These are phyloP conservation scores for Picochlorum sp. DNA, from an alignment of 139 green algal species.

Conservation along the genomic window DNA sequence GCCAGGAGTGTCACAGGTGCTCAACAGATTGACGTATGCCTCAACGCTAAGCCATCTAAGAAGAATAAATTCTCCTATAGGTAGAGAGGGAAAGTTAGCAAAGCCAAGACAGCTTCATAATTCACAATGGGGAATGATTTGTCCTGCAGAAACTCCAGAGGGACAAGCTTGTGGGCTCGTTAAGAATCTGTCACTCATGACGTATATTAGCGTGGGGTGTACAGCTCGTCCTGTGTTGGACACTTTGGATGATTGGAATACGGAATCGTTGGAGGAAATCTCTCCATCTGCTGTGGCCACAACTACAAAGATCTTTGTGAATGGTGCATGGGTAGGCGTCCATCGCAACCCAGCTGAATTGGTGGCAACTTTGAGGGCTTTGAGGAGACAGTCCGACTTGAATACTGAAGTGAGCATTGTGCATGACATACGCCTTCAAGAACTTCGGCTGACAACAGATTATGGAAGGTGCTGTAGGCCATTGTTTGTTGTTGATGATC, in stretches of 20 bases:
- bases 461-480: conserved; percentile 73
- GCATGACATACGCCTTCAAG: conserved; percentile 73
- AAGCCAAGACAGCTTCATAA: conserved; percentile 99
- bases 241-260: conserved; percentile 74
- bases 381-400: conserved; percentile 65
- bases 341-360: conserved; percentile 65
- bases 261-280: conserved; percentile 74
- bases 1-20: conserved; percentile 84
- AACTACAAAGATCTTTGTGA: conserved; percentile 81
- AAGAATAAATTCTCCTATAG: conserved; percentile 95
- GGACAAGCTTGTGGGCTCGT: conserved; percentile 90
- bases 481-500: conserved; percentile 89
- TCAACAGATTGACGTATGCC: conserved; percentile 92
- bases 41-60: conserved; percentile 92
- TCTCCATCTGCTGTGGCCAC: conserved; percentile 46
- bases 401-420: conserved; percentile 75
- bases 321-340: conserved; percentile 66
- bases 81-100: conserved; percentile 81
- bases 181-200: conserved; percentile 99
- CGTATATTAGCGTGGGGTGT: conserved; percentile 73
- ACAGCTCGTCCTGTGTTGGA: conserved; percentile 55
- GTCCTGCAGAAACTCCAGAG: conserved; percentile 92
- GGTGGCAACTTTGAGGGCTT: conserved; percentile 60
- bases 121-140: conserved; percentile 98
- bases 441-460: conserved; percentile 83